Conservation (phyloP, 2,329 filamentous ascomycete genomes). For the Cercospora sp. region DNA sequence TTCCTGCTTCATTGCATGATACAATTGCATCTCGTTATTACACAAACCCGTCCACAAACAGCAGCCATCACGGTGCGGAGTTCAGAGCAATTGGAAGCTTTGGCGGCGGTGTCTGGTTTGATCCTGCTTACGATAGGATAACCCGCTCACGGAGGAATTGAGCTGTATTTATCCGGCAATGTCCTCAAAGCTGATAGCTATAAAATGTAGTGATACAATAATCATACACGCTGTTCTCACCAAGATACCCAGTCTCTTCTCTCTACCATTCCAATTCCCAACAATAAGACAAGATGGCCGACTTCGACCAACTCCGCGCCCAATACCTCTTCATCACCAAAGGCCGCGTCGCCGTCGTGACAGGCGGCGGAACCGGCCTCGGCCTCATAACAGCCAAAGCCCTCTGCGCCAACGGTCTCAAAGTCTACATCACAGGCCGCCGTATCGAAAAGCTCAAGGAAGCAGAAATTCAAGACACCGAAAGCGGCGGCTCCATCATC, state of each 20-base stretch:
- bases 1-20: neutral
- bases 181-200: neutral
- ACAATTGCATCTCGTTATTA: neutral
- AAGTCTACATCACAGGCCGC: conserved; percentile 52
- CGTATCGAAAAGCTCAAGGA: conserved; percentile 49
- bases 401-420: conserved; percentile 51
- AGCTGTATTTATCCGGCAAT: neutral
- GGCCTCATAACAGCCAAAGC: conserved; percentile 52
- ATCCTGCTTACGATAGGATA: neutral
- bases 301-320: conserved; percentile 30
- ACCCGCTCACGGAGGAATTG: neutral
- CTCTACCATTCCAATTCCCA: no score
- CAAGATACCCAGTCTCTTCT: neutral
- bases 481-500: conserved; percentile 59
- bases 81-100: neutral
- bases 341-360: conserved; percentile 47
- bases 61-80: neutral
- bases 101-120: neutral
- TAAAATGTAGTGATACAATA: neutral
- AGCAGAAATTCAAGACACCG: conserved; percentile 55
- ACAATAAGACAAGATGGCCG: conserved; percentile 27
- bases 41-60: neutral
- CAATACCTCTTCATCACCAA: conserved; percentile 43
- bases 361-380: conserved; percentile 50
- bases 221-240: neutral